Evolutionary conservation across 1,139 yeast genomes (phyloP).

Genomic region (Candida labiduridarum): DNA sequence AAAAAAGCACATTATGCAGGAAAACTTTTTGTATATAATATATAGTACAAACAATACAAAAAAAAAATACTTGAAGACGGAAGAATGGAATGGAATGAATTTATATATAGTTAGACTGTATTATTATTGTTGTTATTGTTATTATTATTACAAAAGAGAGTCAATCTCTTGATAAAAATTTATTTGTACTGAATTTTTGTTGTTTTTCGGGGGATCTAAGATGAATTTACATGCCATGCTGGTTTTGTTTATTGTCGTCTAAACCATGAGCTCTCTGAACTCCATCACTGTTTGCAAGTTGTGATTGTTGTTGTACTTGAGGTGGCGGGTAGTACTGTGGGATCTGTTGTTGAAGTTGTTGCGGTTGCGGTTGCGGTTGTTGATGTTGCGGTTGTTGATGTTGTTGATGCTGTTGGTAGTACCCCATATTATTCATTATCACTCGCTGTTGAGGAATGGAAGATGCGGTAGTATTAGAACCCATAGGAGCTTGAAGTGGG

Average conservation of each 20-base stretch:
- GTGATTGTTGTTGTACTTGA: constrained; percentile 4
- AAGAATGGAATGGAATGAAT: neutral
- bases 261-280: neutral
- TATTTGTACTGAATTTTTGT: neutral
- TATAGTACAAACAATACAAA: neutral
- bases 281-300: neutral
- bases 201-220: neutral
- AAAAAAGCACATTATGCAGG: constrained; percentile 1
- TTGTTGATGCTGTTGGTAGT: constrained; percentile 4
- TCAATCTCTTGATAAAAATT: constrained; percentile 1
- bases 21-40: neutral
- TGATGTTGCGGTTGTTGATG: constrained; percentile 3
- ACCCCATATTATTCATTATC: constrained; percentile 4
- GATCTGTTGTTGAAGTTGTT: constrained; percentile 4
- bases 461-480: constrained; percentile 3
- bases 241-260: constrained; percentile 4
- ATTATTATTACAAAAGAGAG: constrained; percentile 2
- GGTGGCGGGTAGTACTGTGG: constrained; percentile 7
- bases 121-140: too few relatives aligned
- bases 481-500: constrained; percentile 4
- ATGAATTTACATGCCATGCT: constrained; percentile 1
- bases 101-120: neutral
- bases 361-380: too few relatives aligned
- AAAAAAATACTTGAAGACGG: neutral
- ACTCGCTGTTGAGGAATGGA: constrained; percentile 5